These are phyloP conservation scores for Podospora australis DNA, from an alignment of 495 filamentous ascomycete species.

Conservation along the genomic window DNA sequence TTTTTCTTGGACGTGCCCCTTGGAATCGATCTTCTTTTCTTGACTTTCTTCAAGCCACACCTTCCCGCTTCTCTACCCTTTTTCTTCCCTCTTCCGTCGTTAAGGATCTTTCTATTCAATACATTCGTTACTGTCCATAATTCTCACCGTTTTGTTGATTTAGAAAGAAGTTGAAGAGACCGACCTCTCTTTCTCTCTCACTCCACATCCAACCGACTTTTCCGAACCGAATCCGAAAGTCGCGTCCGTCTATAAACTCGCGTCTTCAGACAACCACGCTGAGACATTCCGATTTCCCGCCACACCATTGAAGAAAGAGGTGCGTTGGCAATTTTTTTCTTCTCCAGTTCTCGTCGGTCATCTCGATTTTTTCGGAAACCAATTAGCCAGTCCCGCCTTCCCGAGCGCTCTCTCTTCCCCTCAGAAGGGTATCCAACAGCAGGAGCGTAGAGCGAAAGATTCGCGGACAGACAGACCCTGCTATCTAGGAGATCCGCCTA, in stretches of 20 bases:
- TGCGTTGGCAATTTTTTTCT: slow-evolving; percentile 12
- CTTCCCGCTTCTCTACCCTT: slow-evolving; percentile 21
- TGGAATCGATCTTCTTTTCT: slow-evolving; percentile 11
- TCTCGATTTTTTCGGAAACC: no score
- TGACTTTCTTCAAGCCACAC: slow-evolving; percentile 21
- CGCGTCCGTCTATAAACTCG: background rate
- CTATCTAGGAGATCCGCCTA: background rate
- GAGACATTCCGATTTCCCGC: slow-evolving; percentile 3
- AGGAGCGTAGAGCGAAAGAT: background rate
- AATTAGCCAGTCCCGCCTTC: background rate
- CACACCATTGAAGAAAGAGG: slow-evolving; percentile 11
- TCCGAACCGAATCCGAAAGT: background rate
- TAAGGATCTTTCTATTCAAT: slow-evolving; percentile 23
- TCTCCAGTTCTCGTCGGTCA: background rate
- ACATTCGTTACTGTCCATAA: slow-evolving; percentile 31
- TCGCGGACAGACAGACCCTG: background rate
- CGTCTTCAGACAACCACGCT: background rate
- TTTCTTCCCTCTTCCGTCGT: slow-evolving; percentile 14
- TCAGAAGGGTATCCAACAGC: background rate
- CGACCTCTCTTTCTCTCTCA: slow-evolving; percentile 4
- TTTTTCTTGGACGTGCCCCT: slow-evolving; percentile 22
- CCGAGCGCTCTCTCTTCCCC: no score
- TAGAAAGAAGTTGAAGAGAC: slow-evolving; percentile 10
- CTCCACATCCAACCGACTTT: background rate
- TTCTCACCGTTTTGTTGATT: slow-evolving; percentile 4